Evolutionary conservation across 306 rosid species (phyloP), one percentile per base, ranked within the genome.

Genomic region (Ceratonia siliqua): DNA sequence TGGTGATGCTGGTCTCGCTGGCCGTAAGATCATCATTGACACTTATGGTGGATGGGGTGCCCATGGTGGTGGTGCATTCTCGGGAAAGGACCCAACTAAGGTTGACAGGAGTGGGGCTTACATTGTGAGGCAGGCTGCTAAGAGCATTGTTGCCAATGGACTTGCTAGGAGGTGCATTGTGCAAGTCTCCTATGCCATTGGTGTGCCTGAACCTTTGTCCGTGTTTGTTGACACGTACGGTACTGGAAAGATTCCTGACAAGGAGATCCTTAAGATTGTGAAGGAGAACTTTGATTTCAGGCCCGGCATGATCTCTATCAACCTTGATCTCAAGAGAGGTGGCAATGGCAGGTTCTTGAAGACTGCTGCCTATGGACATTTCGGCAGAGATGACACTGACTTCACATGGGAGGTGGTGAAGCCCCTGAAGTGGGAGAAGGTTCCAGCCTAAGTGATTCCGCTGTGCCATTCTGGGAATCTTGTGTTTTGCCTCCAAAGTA

Each of bases 391-490:
- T 75, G 87, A 79, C 64, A 0, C 83, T 18, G 90, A 86, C 61
- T 86, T 86, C 75, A 83, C 88, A 50, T 86, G 90, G 90, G 90
- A 86, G 62, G 88, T 75, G 18, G 88, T 86, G 48, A 86, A 81
- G 88, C 88, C 90, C 9, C 90, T 86, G 25, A 83, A 86, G 55
- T 74, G 82, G 78, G 88, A 79, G 3, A 86, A 86, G 70, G 66
- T 77, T 11, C 27, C 87, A 72, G 87, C 92, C 33, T 90, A 72
- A 85, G 64, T 48, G 28, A 35, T 24, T 17, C 14, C 22, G 7
- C n/a, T 18, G 38, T 49, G 69, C 38, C 48, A n/a, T 7, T 27
- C 50, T 30, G 17, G 72, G 73, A 53, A 46, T 76, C 74, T 61
- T 66, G 62, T 62, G 62, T 15, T 24, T 53, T 69, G 45, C 72